Base-by-base conservation (phyloP, 2,329 filamentous ascomycete species). In the Magnaporthiopsis poae region DNA sequence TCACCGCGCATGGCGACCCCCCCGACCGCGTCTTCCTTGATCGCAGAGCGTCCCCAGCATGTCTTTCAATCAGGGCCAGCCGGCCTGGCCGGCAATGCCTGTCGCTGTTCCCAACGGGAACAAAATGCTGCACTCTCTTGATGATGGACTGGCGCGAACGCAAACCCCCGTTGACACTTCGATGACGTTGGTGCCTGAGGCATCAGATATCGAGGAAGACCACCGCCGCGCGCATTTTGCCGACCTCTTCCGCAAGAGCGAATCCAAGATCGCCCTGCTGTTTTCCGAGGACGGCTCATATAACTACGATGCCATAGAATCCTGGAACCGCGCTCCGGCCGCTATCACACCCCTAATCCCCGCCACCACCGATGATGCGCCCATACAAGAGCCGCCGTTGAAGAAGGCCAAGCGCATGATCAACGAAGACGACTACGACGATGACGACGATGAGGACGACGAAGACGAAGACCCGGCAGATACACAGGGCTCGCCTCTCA, bases 401-500 rank as follows among this genome's bases (percentile, higher is more conserved):
- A 96, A 95, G 79, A 90, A 90, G 78, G 83, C 87, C 62, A 90
- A 89, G 76, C 85, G 91, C 73, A 82, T 86, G 75, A 92, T 94
- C 82, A 87, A 92, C 72, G 91, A 94, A 75, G 90, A 92, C 72
- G 89, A 94, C 77, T 93, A 94, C 74, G 90, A 90, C 71, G 90
- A 94, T 72, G 92, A 96, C 67, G 90, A 94, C 60, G 90, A 91
- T 21, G 86, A 89, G 12, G 89, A 91, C 1, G 87, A 89, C 9
- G 88, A 89, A 21, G 88, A 86, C 61, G 86, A 88, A 25, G 83
- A 86, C 1, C 80, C 85, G 21, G 79, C 83, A 71, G 77, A 84
- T 72, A 29, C 39, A 11, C 56, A 56, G 15, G 73, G 31, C 3
- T 85, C 80, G n/a, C 81, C 81, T 71, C 74, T 81, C 36, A 84